Evolutionary conservation across 2,329 filamentous ascomycete species (phyloP).

Genomic region (Diaporthe aspalathi): DNA sequence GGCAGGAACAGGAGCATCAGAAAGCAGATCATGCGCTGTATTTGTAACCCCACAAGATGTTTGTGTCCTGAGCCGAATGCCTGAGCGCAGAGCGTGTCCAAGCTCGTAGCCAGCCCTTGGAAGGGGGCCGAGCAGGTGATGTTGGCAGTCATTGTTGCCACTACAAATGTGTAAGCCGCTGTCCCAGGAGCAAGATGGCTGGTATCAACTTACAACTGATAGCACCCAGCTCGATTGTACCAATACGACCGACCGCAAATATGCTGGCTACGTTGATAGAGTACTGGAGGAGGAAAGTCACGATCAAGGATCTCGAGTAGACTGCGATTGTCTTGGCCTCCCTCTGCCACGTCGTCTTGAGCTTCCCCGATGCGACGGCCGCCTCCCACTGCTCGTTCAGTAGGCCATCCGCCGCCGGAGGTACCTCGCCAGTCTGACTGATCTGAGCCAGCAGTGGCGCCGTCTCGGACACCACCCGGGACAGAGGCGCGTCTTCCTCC

Average conservation of each 20-base stretch:
- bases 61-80: slow-evolving; percentile 93
- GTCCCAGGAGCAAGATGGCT: neutral
- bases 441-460: slow-evolving; percentile 52
- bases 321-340: slow-evolving; percentile 83
- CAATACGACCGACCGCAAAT: slow-evolving; percentile 81
- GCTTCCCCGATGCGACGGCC: slow-evolving; percentile 81
- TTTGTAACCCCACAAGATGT: slow-evolving; percentile 85
- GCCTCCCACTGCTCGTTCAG: slow-evolving; percentile 85
- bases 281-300: slow-evolving; percentile 84
- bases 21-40: slow-evolving; percentile 85
- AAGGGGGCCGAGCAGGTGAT: slow-evolving; percentile 83
- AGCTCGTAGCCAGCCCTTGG: slow-evolving; percentile 86
- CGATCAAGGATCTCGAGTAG: slow-evolving; percentile 77
- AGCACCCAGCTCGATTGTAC: slow-evolving; percentile 75
- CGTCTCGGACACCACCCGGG: slow-evolving; percentile 67
- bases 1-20: slow-evolving; percentile 78
- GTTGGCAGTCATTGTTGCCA: slow-evolving; percentile 82
- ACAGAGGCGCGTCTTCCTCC: slow-evolving; percentile 61
- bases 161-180: slow-evolving; percentile 43
- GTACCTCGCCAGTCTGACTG: slow-evolving; percentile 47
- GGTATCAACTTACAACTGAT: slow-evolving; percentile 60
- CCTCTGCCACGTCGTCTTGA: slow-evolving; percentile 91
- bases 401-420: slow-evolving; percentile 62
- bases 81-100: slow-evolving; percentile 94
- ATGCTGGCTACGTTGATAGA: slow-evolving; percentile 85